A percentile compares a stretch with the other conserved stretches of the same genome.
Conservation (phyloP, 2,329 filamentous ascomycete species). For the Paecilomyces formosus region DNA sequence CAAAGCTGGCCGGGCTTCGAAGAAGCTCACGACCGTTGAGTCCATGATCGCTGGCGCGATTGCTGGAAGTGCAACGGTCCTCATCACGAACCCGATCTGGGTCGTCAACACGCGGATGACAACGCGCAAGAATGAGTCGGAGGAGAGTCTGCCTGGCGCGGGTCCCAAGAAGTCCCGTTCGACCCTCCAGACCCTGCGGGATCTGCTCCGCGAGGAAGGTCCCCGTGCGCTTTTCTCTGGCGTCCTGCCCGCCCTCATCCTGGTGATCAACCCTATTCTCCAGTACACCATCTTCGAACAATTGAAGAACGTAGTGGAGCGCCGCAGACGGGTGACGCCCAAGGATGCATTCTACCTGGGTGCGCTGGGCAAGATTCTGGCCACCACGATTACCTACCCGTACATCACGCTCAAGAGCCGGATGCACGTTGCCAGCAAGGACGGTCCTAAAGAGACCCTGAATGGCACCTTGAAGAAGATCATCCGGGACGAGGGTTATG, state of each 20-base stretch:
- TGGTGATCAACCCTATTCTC: conserved; percentile 96
- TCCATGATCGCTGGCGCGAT: conserved; percentile 92
- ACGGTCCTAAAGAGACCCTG: conserved; percentile 73
- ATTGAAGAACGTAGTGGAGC: conserved; percentile 86
- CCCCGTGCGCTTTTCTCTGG: conserved; percentile 80
- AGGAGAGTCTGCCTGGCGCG: conserved; percentile 31
- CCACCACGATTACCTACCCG: conserved; percentile 89
- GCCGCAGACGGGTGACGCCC: conserved; percentile 67
- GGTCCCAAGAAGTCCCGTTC: conserved; percentile 52
- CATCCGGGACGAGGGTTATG: conserved; percentile 81
- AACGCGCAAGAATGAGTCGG: conserved; percentile 61
- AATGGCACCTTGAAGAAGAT: conserved; percentile 69
- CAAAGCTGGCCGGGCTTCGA: conserved; percentile 63
- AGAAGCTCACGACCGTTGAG: conserved; percentile 84
- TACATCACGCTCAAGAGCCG: conserved; percentile 98
- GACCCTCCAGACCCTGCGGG: conserved; percentile 73
- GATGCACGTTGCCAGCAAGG: conserved; percentile 82
- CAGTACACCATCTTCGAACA: conserved; percentile 99
- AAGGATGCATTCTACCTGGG: conserved; percentile 85
- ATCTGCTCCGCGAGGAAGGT: conserved; percentile 77
- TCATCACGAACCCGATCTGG: conserved; percentile 98
- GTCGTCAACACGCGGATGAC: conserved; percentile 98
- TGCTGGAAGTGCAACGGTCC: conserved; percentile 86
- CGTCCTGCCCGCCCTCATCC: conserved; percentile 81
- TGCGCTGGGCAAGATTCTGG: conserved; percentile 87